phyloP scores from a whole-genome alignment of 495 filamentous ascomycete genomes.

The Massariosphaeria phaeospora region DNA sequence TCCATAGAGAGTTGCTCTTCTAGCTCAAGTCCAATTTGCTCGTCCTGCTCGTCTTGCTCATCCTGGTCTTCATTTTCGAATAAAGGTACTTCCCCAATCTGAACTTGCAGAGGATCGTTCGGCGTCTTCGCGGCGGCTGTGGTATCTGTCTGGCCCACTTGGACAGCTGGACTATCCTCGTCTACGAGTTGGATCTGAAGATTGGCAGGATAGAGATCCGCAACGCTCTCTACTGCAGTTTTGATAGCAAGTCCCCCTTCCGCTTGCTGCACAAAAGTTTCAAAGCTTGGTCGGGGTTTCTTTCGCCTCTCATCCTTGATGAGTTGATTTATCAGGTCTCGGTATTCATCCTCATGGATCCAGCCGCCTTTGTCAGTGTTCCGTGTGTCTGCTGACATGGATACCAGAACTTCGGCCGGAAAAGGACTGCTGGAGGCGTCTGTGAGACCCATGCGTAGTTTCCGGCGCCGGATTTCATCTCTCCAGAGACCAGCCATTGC shows the following conservation, averaged over 20 bases:
- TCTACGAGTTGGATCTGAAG: conserved; percentile 33
- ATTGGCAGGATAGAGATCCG: conserved; percentile 75
- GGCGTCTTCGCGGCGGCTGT: neutral
- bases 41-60: conserved; percentile 7
- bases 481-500: conserved; percentile 94
- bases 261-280: conserved; percentile 53
- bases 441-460: conserved; percentile 57
- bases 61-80: conserved; percentile 4
- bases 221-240: conserved; percentile 74
- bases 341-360: conserved; percentile 88
- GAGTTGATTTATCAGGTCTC: conserved; percentile 55
- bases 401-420: conserved; percentile 69
- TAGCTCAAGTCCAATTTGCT: neutral
- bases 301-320: conserved; percentile 57
- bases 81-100: neutral
- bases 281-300: conserved; percentile 54
- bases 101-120: neutral
- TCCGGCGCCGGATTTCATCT: conserved; percentile 79
- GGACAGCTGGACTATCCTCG: neutral
- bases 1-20: conserved; percentile 16
- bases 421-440: conserved; percentile 68
- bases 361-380: conserved; percentile 64
- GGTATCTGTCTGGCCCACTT: neutral
- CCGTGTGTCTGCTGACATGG: conserved; percentile 78
- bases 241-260: conserved; percentile 57